Conservation (phyloP, 129 eudicot species). For the Lonicera japonica region DNA sequence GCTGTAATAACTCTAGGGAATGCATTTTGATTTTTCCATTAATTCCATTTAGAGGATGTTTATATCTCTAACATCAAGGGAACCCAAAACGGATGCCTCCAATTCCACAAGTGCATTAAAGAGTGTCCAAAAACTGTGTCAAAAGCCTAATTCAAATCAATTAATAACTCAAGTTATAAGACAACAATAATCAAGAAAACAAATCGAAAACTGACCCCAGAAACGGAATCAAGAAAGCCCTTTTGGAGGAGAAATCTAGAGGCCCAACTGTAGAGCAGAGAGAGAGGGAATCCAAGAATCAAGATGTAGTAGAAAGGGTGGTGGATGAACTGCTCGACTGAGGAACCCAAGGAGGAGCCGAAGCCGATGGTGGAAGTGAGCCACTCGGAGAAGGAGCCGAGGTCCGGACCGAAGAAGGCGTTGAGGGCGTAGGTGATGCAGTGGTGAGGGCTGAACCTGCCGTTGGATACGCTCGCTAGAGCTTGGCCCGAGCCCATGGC, state of each 20-base stretch:
- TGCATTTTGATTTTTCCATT: no score
- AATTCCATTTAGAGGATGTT: neutral
- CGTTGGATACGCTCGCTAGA: constrained; percentile 57
- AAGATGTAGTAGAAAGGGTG: constrained; percentile 71
- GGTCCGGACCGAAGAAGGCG: constrained; percentile 97
- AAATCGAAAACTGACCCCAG: constrained; percentile 59
- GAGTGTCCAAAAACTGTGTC: no score
- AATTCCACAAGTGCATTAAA: neutral
- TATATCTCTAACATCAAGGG: neutral
- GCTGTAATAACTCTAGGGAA: neutral
- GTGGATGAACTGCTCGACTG: constrained; percentile 62
- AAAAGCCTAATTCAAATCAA: neutral
- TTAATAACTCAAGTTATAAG: neutral
- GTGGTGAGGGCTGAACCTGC: constrained; percentile 93
- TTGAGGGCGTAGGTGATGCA: constrained; percentile 70
- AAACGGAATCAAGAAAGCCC: constrained; percentile 63
- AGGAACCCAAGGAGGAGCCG: constrained; percentile 41
- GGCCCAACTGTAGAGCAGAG: constrained; percentile 55
- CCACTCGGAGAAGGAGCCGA: constrained; percentile 93
- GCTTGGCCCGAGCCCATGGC: constrained; percentile 62
- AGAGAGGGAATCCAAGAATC: constrained; percentile 68
- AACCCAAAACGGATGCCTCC: neutral
- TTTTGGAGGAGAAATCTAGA: constrained; percentile 42
- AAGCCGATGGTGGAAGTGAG: constrained; percentile 66
- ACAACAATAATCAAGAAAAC: neutral